Evolutionary conservation across 2,329 filamentous ascomycete genomes (phyloP).

Genomic region (Mariannaea elegans): DNA sequence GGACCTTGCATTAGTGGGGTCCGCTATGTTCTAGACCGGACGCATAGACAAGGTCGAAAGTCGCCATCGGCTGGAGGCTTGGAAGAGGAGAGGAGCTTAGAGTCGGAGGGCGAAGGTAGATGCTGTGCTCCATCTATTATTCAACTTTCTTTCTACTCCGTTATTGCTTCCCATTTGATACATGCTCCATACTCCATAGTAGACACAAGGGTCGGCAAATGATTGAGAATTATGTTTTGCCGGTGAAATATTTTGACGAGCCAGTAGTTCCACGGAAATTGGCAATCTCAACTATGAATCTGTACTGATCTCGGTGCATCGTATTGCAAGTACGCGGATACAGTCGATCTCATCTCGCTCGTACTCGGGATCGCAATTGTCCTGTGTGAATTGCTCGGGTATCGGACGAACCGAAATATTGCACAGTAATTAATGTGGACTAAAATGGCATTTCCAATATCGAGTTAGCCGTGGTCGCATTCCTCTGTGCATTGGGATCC

Average conservation of each 20-base stretch:
- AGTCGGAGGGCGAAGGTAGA: no score
- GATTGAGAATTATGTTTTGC: not conserved
- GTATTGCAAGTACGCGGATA: not conserved
- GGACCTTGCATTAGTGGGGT: conserved; percentile 24
- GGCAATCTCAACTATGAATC: conserved; percentile 5
- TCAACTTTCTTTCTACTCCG: no score
- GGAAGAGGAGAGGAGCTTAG: not conserved
- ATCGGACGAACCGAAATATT: no score
- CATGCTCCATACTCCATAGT: no score
- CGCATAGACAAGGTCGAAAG: not conserved
- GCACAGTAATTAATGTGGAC: no score
- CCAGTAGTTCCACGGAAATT: conserved; percentile 17
- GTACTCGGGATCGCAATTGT: not conserved
- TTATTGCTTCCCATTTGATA: no score
- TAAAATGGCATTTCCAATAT: no score
- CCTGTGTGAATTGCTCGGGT: no score
- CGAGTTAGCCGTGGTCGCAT: no score
- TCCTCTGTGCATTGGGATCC: not conserved
- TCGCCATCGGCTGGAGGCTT: not conserved
- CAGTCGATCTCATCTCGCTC: not conserved
- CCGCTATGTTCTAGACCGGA: conserved; percentile 14
- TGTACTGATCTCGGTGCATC: not conserved
- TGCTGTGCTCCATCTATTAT: conserved; percentile 1
- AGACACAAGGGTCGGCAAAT: no score
- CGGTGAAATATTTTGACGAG: not conserved